These are phyloP conservation scores for Syncephalis fuscata DNA, from an alignment of 371 early-diverging fungal species.

Conservation along the genomic window DNA sequence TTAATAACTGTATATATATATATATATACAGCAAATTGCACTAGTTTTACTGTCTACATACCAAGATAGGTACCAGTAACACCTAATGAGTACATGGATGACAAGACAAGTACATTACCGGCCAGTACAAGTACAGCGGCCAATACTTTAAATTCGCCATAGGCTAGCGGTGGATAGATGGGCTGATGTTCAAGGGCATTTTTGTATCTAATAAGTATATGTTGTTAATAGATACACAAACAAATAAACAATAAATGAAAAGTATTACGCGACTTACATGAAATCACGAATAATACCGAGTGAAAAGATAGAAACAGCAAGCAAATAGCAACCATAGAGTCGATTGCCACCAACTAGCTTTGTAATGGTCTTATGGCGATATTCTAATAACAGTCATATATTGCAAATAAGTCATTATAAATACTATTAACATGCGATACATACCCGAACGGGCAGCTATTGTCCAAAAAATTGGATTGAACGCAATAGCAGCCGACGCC, in stretches of 20 bases:
- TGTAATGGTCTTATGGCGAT: slow-evolving; percentile 50
- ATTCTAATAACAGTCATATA: no score
- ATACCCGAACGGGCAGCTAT: slow-evolving; percentile 45
- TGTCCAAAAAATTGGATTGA: slow-evolving; percentile 88
- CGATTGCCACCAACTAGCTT: slow-evolving; percentile 48
- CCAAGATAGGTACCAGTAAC: slow-evolving; percentile 83
- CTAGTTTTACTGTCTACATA: slow-evolving; percentile 10
- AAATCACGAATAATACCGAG: slow-evolving; percentile 71
- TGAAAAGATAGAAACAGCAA: slow-evolving; percentile 63
- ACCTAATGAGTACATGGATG: slow-evolving; percentile 75
- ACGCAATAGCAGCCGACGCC: slow-evolving; percentile 49
- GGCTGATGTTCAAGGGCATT: slow-evolving; percentile 53
- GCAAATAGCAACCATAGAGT: slow-evolving; percentile 55
- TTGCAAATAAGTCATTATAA: no score
- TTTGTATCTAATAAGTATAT: slow-evolving; percentile 26
- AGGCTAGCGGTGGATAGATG: slow-evolving; percentile 24
- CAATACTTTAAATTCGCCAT: slow-evolving; percentile 18
- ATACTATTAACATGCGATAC: no score
- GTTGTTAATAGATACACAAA: not conserved
- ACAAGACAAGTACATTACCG: slow-evolving; percentile 65
- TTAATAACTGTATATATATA: no score
- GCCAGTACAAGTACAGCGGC: slow-evolving; percentile 31
- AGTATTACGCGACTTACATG: slow-evolving; percentile 27
- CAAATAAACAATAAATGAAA: no score
- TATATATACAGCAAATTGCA: not conserved